Percentiles rank a stretch among this genome's conserved stretches.
Conservation (phyloP, 768 basidiomycete species). For the Agrocybe praecox region DNA sequence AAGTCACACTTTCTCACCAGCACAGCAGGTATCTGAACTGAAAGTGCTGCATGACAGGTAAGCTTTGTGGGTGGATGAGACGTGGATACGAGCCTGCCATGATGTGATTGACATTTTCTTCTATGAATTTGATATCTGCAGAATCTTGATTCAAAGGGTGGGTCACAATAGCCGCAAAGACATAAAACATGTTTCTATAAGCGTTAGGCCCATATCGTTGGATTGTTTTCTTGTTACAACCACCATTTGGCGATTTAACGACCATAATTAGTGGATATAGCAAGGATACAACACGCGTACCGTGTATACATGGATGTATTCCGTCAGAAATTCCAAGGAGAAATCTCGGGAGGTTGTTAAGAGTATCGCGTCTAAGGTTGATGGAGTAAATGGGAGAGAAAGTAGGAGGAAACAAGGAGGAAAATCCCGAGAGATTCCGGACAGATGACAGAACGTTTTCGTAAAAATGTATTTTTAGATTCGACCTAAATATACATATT, state of each 20-base stretch:
- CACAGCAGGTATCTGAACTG: slow-evolving; percentile 14
- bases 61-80: not conserved
- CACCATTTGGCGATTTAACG: no score
- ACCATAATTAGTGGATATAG: no score
- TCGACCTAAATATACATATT: slow-evolving; percentile 8
- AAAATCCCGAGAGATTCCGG: not conserved
- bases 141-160: slow-evolving; percentile 32
- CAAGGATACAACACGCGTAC: no score
- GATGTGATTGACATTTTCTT: not conserved
- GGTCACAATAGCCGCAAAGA: slow-evolving; percentile 33
- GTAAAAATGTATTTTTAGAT: slow-evolving; percentile 1
- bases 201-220: not conserved
- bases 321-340: no score
- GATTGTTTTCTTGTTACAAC: not conserved
- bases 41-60: slow-evolving; percentile 18
- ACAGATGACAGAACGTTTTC: not conserved
- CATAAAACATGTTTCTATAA: slow-evolving; percentile 28
- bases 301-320: no score
- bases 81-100: not conserved
- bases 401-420: no score
- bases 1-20: slow-evolving; percentile 11
- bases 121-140: not conserved
- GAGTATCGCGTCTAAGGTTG: no score
- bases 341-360: no score
- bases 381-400: no score